These are phyloP conservation scores for Plectranthus barbatus DNA, from an alignment of 257 asterid genomes.

Conservation along the genomic window DNA sequence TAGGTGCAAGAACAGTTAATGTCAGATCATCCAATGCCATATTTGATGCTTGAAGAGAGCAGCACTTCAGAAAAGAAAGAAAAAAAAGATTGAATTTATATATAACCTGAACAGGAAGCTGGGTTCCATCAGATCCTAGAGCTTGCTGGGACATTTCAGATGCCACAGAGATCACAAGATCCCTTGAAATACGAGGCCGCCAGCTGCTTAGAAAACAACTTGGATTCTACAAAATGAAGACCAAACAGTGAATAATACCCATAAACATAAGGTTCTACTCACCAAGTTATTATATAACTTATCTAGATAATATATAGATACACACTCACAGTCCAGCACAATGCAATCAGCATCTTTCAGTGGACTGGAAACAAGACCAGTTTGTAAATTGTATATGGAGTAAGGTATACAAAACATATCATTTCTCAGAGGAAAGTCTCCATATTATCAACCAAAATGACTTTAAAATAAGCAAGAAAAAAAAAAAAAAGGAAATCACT, in stretches of 20 bases:
- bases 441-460: neutral
- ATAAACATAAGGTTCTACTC: slow-evolving; percentile 8
- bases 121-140: slow-evolving; percentile 62
- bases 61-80: neutral
- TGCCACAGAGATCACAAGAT: slow-evolving; percentile 90
- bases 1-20: slow-evolving; percentile 91
- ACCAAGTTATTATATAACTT: neutral
- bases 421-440: too few species aligned
- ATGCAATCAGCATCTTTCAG: too few species aligned
- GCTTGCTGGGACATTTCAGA: slow-evolving; percentile 83
- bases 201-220: slow-evolving; percentile 90
- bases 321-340: too few species aligned
- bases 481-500: neutral
- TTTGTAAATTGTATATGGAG: too few species aligned
- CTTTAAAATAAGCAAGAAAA: neutral
- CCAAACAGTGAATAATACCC: slow-evolving; percentile 7
- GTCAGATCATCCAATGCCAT: slow-evolving; percentile 82
- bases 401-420: too few species aligned
- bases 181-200: slow-evolving; percentile 85
- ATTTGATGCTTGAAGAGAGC: slow-evolving; percentile 88
- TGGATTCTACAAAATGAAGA: slow-evolving; percentile 60
- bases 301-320: slow-evolving; percentile 19
- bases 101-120: slow-evolving; percentile 86
- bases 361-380: too few species aligned
- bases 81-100: neutral